Percentiles rank a stretch among this genome's conserved stretches.
Conservation (phyloP, 768 basidiomycete genomes). For the Mrakia hoshinonis region DNA sequence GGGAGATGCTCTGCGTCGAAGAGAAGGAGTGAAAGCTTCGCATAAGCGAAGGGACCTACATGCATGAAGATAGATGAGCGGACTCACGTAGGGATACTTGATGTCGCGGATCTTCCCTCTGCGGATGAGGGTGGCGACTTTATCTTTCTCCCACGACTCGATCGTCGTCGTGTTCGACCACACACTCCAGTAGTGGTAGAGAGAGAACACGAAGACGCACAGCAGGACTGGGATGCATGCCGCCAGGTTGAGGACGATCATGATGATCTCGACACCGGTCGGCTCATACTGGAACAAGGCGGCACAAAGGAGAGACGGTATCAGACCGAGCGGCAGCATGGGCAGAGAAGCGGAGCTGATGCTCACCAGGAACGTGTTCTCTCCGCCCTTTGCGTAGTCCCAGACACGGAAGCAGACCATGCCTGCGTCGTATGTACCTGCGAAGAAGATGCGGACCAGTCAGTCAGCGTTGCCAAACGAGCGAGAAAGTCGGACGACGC, state of each 20-base stretch:
- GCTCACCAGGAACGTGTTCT: slow-evolving; percentile 23
- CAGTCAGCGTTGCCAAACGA: neutral
- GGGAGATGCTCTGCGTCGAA: slow-evolving; percentile 61
- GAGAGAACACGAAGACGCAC: slow-evolving; percentile 83
- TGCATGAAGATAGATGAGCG: slow-evolving; percentile 13
- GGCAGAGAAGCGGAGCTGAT: neutral
- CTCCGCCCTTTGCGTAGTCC: slow-evolving; percentile 20
- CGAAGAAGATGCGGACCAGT: neutral
- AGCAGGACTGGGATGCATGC: slow-evolving; percentile 76
- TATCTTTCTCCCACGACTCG: slow-evolving; percentile 97
- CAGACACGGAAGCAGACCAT: slow-evolving; percentile 16
- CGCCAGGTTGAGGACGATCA: slow-evolving; percentile 80
- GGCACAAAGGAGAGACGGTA: neutral
- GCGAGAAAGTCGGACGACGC: neutral
- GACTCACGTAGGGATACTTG: slow-evolving; percentile 82
- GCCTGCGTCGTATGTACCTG: slow-evolving; percentile 15
- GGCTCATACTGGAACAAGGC: slow-evolving; percentile 54
- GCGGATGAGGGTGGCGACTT: slow-evolving; percentile 71
- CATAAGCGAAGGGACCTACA: neutral
- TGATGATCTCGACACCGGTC: slow-evolving; percentile 59
- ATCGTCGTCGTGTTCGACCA: slow-evolving; percentile 84
- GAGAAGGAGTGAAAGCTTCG: neutral
- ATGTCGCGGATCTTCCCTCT: slow-evolving; percentile 80
- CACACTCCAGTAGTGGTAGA: slow-evolving; percentile 78
- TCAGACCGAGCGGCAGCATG: neutral